Base-by-base conservation (phyloP, 2,329 filamentous ascomycete genomes). In the Rutstroemia sp. region DNA sequence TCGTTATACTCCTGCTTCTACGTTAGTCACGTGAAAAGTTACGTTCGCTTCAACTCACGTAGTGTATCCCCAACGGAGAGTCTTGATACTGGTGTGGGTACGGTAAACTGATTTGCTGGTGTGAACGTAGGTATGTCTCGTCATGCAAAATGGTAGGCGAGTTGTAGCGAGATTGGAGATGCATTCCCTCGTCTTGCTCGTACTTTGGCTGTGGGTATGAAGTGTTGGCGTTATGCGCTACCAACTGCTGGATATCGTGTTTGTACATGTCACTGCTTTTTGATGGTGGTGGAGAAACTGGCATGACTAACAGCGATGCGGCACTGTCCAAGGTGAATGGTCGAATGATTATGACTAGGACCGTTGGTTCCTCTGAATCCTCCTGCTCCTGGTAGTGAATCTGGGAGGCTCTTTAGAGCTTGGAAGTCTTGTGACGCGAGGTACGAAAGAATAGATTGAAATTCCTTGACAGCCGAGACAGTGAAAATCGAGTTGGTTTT, bases 201-300 rank as follows among this genome's bases (percentile, higher is more conserved):
- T 64, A 66, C 21, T 65, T 62, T 19, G 63, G 61, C 45, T 65
- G 60, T 46, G 62, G 65, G 51, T 62, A 69, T 19, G 64, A 58
- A 25, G 61, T 66, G 41, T 62, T 65, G 42, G 70, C 65, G 65
- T 77, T 78, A 61, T 78, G 74, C 56, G 75, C 72, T 50, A 75
- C 66, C 27, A 78, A 61, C 21, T 77, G 72, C 49, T 74, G 71
- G 57, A 77, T 71, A 41, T 72, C 71, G 56, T 71, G 69, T n/a
- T 74, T 71, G 25, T 75, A 69, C 27, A 68, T 60, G 46, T 74
- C 72, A 57, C 68, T 68, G 55, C 66, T 66, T 53, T 68, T 68
- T 19, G 73, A 73, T 54, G 74, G 73, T 57, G 79, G 77, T 25
- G 67, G 61, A 54, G 64, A 65, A 37, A 57, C 55, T 42, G 65